These are phyloP conservation scores for Pulveroboletus sp. DNA, from an alignment of 768 basidiomycete genomes.

Conservation along the genomic window DNA sequence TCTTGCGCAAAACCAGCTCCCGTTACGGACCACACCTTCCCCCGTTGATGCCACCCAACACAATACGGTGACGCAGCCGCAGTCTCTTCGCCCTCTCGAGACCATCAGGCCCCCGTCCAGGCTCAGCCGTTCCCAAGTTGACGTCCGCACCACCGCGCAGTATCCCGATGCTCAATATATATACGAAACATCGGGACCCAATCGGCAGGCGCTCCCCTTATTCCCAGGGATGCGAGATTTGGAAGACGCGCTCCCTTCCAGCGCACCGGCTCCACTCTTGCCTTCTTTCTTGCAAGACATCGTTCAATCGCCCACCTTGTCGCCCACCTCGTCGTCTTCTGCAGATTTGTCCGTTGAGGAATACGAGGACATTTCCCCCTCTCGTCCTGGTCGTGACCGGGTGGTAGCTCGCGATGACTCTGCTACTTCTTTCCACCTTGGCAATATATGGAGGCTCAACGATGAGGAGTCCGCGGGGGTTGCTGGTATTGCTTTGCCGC, in stretches of 20 bases:
- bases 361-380: conserved; percentile 36
- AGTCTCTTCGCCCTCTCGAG: conserved; percentile 39
- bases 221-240: conserved; percentile 31
- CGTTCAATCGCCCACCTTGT: conserved; percentile 63
- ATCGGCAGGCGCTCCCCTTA: conserved; percentile 40
- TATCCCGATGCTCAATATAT: conserved; percentile 51
- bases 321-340: conserved; percentile 63
- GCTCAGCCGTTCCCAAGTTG: conserved; percentile 49
- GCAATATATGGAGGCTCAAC: conserved; percentile 71
- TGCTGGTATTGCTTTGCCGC: conserved; percentile 47
- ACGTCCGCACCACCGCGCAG: conserved; percentile 39
- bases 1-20: conserved; percentile 53
- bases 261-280: conserved; percentile 53
- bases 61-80: conserved; percentile 47
- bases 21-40: conserved; percentile 19
- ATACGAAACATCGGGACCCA: conserved; percentile 61
- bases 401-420: conserved; percentile 27
- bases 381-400: conserved; percentile 27
- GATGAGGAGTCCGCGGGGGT: conserved; percentile 65
- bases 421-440: conserved; percentile 30
- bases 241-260: conserved; percentile 17
- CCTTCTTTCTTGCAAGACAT: conserved; percentile 78
- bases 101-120: conserved; percentile 34
- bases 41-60: conserved; percentile 31
- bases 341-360: conserved; percentile 68